These are phyloP conservation scores for Pichia cephalocereana DNA, from an alignment of 805 yeast genomes.

Conservation along the genomic window DNA sequence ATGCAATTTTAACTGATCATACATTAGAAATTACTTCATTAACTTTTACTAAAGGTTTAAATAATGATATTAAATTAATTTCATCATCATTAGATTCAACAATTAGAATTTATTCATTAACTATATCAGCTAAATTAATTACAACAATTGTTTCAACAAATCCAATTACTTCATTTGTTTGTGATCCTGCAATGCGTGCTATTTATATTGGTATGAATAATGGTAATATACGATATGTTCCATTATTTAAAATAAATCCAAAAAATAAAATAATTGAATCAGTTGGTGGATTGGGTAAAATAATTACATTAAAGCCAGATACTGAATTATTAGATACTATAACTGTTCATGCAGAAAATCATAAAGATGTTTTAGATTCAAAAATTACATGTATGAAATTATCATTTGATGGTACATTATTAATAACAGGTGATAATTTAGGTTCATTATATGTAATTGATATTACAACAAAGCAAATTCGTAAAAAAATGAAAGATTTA, in stretches of 20 bases:
- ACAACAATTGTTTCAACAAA: conserved; percentile 65
- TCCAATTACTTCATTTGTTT: conserved; percentile 46
- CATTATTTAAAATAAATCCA: conserved; percentile 35
- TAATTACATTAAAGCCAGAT: conserved; percentile 43
- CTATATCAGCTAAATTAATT: conserved; percentile 28
- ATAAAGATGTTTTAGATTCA: conserved; percentile 19
- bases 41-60: conserved; percentile 35
- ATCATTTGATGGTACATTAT: conserved; percentile 64
- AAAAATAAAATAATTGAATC: conserved; percentile 37
- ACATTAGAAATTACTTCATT: conserved; percentile 37
- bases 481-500: conserved; percentile 40
- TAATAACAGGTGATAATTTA: conserved; percentile 64
- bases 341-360: conserved; percentile 35
- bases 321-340: conserved; percentile 41
- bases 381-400: conserved; percentile 45
- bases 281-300: conserved; percentile 49
- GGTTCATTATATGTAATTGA: conserved; percentile 69
- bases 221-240: conserved; percentile 52
- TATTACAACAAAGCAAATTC: conserved; percentile 56
- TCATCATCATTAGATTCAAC: conserved; percentile 71
- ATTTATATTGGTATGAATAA: conserved; percentile 59
- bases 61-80: conserved; percentile 53
- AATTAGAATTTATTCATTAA: conserved; percentile 57
- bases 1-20: conserved; percentile 52
- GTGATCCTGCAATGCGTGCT: conserved; percentile 75